Evolutionary conservation across 2,329 filamentous ascomycete species (phyloP).

Genomic region (Epichloe uncinata): DNA sequence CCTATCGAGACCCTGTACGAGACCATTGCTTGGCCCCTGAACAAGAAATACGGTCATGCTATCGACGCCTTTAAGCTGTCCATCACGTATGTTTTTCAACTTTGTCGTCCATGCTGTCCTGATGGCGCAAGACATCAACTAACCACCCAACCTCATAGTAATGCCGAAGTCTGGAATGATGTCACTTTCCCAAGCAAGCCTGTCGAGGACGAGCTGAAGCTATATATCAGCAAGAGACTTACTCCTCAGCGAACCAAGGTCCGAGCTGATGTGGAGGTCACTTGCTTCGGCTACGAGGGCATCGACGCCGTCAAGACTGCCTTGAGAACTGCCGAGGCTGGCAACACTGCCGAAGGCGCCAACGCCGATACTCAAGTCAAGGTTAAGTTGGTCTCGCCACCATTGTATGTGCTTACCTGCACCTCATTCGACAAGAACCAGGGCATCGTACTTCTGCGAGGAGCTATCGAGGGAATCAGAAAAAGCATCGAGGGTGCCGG

Average conservation of each 20-base stretch:
- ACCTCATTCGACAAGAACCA: conserved; percentile 87
- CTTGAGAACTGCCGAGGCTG: conserved; percentile 78
- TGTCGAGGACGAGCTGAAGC: conserved; percentile 79
- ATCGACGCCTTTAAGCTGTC: conserved; percentile 98
- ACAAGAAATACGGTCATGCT: conserved; percentile 93
- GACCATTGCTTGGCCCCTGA: conserved; percentile 89
- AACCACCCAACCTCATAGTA: conserved; percentile 36
- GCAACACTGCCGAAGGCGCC: conserved; percentile 55
- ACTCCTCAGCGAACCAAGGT: conserved; percentile 99
- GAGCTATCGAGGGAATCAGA: conserved; percentile 79
- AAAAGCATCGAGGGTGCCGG: conserved; percentile 64
- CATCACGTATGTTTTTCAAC: conserved; percentile 58
- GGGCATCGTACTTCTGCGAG: conserved; percentile 74
- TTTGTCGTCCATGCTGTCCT: not conserved
- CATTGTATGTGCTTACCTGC: conserved; percentile 89
- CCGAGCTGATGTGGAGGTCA: conserved; percentile 92
- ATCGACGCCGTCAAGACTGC: conserved; percentile 97
- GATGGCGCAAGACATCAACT: not conserved
- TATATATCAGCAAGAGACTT: conserved; percentile 92
- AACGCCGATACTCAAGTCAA: conserved; percentile 77
- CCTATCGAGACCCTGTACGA: conserved; percentile 95
- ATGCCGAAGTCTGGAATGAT: conserved; percentile 92
- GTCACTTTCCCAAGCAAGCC: conserved; percentile 76
- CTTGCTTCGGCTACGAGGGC: conserved; percentile 89
- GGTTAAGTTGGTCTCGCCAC: conserved; percentile 95